Evolutionary conservation across 331 rosid genomes (phyloP).

Genomic region (Spiraea crenata): DNA sequence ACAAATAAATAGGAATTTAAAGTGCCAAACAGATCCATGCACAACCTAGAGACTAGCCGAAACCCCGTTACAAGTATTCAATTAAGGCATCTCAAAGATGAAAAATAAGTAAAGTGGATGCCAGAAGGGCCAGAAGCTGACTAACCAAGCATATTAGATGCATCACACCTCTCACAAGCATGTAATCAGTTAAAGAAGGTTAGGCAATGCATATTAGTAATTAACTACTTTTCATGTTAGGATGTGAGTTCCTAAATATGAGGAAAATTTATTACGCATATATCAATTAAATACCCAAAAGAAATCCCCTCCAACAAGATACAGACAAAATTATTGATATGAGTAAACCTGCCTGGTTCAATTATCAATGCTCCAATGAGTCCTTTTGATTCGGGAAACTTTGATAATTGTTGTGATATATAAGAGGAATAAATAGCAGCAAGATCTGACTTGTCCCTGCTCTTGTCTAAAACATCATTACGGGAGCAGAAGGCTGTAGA

Average conservation of each 20-base stretch:
- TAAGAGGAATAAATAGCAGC: slow-evolving; percentile 67
- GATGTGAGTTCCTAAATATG: too few relatives aligned
- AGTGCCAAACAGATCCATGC: slow-evolving; percentile 12
- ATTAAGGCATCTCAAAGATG: slow-evolving; percentile 11
- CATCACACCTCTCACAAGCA: background rate
- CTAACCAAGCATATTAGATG: too few relatives aligned
- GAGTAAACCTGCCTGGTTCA: slow-evolving; percentile 79
- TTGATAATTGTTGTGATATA: slow-evolving; percentile 54
- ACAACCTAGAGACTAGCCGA: background rate
- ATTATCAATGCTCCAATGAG: slow-evolving; percentile 71
- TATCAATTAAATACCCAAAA: background rate
- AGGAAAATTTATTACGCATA: too few relatives aligned
- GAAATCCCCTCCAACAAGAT: slow-evolving; percentile 16
- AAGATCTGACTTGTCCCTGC: slow-evolving; percentile 72
- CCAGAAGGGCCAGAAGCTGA: slow-evolving; percentile 20
- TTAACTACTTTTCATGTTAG: background rate
- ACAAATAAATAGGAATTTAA: too few relatives aligned
- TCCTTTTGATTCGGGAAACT: slow-evolving; percentile 45
- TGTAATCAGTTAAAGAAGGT: background rate
- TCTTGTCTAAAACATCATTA: slow-evolving; percentile 57
- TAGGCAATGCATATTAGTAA: background rate
- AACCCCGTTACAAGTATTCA: slow-evolving; percentile 13
- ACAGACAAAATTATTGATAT: slow-evolving; percentile 16
- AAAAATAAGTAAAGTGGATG: background rate
- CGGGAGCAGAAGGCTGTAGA: slow-evolving; percentile 66